A percentile compares a stretch with the other conserved stretches of the same genome.
phyloP scores from a whole-genome alignment of 2,329 filamentous ascomycete genomes.

The Nannizziopsis arthrosporioides region DNA sequence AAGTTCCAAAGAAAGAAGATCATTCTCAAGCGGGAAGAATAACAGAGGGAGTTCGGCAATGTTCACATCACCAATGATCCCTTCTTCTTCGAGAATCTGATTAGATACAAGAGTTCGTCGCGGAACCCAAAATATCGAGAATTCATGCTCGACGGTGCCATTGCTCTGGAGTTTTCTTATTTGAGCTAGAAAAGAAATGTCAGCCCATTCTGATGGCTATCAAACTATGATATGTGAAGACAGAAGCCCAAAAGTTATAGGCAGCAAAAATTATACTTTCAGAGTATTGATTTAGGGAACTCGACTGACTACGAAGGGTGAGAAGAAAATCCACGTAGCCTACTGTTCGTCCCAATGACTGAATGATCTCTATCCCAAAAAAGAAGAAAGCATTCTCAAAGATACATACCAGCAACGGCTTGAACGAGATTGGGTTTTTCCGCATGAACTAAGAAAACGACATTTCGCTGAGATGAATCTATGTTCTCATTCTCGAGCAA shows the following conservation, averaged over 20 bases:
- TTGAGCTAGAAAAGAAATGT: conserved; percentile 56
- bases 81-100: conserved; percentile 80
- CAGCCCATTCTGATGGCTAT: conserved; percentile 48
- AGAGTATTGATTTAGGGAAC: conserved; percentile 39
- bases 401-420: conserved; percentile 68
- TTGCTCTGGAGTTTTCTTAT: conserved; percentile 81
- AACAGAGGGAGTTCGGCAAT: conserved; percentile 76
- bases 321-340: conserved; percentile 43
- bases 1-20: conserved; percentile 81
- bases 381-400: conserved; percentile 7
- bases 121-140: conserved; percentile 93
- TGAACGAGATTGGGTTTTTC: conserved; percentile 78
- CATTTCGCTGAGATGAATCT: conserved; percentile 86
- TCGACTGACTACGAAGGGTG: conserved; percentile 48
- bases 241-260: conserved; percentile 35
- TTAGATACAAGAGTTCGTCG: conserved; percentile 85
- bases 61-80: conserved; percentile 83
- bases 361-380: conserved; percentile 23
- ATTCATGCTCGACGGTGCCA: conserved; percentile 84
- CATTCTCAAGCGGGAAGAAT: conserved; percentile 84
- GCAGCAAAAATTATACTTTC: conserved; percentile 20
- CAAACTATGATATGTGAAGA: conserved; percentile 25
- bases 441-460: conserved; percentile 83
- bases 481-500: conserved; percentile 91
- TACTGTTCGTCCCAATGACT: conserved; percentile 38